Evolutionary conservation across 2,329 filamentous ascomycete species (phyloP), one percentile per base, ranked within the genome.

Genomic region (Elsinoe fawcettii): DNA sequence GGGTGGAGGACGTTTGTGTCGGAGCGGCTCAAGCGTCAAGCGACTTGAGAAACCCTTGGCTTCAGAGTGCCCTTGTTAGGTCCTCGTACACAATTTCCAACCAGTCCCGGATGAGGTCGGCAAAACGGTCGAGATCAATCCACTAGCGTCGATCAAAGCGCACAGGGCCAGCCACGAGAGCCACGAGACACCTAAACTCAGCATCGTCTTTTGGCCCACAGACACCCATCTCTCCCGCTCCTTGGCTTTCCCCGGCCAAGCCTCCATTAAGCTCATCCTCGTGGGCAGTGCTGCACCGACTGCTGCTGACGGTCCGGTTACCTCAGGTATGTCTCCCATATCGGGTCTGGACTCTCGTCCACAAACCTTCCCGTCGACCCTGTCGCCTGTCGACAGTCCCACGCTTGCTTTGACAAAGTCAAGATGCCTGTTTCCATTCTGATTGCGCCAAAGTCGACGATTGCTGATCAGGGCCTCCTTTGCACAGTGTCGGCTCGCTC

Each of bases 221-320:
- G 41, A 22, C 41, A 23, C 41, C 23, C 41, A 46, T 23, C 41
- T 25, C 23, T 46, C 23, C 41, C 41, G 41, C 25, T 25, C 41
- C 41, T 46, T 46, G 41, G 41, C 22, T 46, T n/a, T 46, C 41
- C 41, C 20, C 46, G 16, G 49, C 49, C 49, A 53, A 53, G 49
- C 32, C 46, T 22, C 37, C n/a, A 25, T 32, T 16, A 51, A 51
- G 46, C 46, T 32, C 46, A 32, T 32, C 25, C 25, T 51, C 25
- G 46, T 51, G 46, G 46, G 46, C 46, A 51, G 46, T 51, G 46
- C 46, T 53, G 49, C 49, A 53, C 16, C 49, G 32, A 18, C 49
- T 18, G 30, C 12, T 20, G 25, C 7, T 37, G 49, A 53, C 49
- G 30, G 11, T 39, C 16, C 32, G 14, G 4, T 53, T 37, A 53